Evolutionary conservation across 2,329 filamentous ascomycete species (phyloP).

Genomic region (Rutstroemia sp.): DNA sequence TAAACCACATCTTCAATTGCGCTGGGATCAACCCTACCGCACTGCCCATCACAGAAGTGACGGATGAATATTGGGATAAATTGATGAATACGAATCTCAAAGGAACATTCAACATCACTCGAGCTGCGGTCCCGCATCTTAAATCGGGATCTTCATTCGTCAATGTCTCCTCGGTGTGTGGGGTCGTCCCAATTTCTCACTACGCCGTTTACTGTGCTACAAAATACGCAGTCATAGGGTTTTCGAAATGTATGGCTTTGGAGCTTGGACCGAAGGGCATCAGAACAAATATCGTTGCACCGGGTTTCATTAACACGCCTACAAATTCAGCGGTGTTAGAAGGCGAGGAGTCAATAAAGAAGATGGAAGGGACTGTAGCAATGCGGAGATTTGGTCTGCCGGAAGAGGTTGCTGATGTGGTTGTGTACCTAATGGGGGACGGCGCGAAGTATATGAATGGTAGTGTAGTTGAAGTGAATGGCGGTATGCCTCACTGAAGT

Average conservation of each 20-base stretch:
- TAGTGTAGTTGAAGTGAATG: conserved; percentile 41
- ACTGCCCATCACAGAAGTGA: conserved; percentile 33
- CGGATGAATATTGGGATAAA: conserved; percentile 40
- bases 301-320: conserved; percentile 37
- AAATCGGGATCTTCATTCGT: conserved; percentile 30
- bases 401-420: conserved; percentile 41
- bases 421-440: conserved; percentile 43
- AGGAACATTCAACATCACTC: conserved; percentile 37
- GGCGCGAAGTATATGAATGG: conserved; percentile 48
- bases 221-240: conserved; percentile 35
- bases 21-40: conserved; percentile 41
- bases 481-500: conserved; percentile 19
- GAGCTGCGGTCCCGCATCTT: conserved; percentile 35
- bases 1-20: conserved; percentile 35
- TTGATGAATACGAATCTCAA: conserved; percentile 38
- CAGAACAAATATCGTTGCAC: conserved; percentile 33
- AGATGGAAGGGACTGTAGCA: conserved; percentile 15
- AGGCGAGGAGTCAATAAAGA: conserved; percentile 37
- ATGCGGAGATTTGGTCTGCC: conserved; percentile 32
- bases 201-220: conserved; percentile 29
- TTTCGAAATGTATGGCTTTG: conserved; percentile 31
- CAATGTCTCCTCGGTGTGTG: conserved; percentile 33
- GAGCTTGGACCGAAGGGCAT: conserved; percentile 33
- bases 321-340: conserved; percentile 41
- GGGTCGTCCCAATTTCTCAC: conserved; percentile 21